A percentile compares a stretch with the other conserved stretches of the same genome.
Evolutionary conservation across 331 rosid genomes (phyloP).

Genomic region (Quercus lobata): DNA sequence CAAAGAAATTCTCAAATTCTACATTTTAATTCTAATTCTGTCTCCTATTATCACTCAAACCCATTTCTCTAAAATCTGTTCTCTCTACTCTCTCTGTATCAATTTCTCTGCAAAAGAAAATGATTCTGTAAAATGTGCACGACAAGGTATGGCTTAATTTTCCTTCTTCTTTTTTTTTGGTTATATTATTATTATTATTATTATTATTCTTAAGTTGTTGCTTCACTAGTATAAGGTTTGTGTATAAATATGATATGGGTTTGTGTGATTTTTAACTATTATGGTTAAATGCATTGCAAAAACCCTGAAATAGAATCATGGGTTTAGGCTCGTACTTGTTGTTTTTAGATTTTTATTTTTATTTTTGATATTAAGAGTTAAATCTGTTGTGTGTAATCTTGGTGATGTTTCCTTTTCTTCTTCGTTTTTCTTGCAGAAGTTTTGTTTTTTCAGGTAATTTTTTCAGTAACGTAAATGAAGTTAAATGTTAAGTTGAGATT

Average conservation of each 20-base stretch:
- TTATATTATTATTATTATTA: not conserved
- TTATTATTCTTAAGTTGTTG: slow-evolving; percentile 13
- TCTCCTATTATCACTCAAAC: slow-evolving; percentile 9
- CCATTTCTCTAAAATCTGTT: slow-evolving; percentile 8
- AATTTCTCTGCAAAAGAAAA: slow-evolving; percentile 1
- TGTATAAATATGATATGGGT: slow-evolving; percentile 33
- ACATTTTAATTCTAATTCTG: slow-evolving; percentile 15
- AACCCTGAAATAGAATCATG: not conserved
- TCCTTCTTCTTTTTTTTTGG: not conserved
- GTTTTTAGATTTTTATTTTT: slow-evolving; percentile 4
- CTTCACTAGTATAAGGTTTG: not conserved
- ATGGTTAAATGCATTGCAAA: slow-evolving; percentile 29
- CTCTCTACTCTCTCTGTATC: not conserved
- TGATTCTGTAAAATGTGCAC: slow-evolving; percentile 11
- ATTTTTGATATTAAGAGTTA: not conserved
- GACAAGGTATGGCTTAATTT: slow-evolving; percentile 30
- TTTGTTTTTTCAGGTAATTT: slow-evolving; percentile 12
- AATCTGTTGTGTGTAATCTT: not conserved
- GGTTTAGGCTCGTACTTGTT: slow-evolving; percentile 10
- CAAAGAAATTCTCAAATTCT: not conserved
- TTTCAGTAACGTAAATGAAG: not conserved
- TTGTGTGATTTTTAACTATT: slow-evolving; percentile 22
- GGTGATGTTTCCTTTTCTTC: slow-evolving; percentile 4
- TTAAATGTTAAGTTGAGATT: not conserved
- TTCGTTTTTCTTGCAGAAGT: not conserved